A percentile compares a stretch with the other conserved stretches of the same genome.
phyloP scores from a whole-genome alignment of 1,139 yeast species.

The Pichia sp. region DNA sequence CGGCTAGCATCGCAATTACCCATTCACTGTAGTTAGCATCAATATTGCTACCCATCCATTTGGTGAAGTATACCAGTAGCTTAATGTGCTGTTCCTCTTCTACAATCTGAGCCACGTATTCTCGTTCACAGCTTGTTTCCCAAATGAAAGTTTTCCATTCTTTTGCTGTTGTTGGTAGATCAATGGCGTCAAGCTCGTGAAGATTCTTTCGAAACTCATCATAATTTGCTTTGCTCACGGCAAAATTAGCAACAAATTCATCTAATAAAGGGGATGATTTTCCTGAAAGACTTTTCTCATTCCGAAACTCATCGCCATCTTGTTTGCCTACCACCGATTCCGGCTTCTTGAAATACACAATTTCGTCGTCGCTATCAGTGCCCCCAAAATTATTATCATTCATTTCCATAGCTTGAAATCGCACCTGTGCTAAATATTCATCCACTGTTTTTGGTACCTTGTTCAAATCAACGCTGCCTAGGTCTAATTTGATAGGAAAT shows the following conservation, averaged over 20 bases:
- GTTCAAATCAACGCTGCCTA: slow-evolving; percentile 10
- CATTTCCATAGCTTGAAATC: slow-evolving; percentile 17
- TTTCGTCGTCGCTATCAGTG: slow-evolving; percentile 5
- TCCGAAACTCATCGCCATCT: not conserved
- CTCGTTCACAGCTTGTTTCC: slow-evolving; percentile 21
- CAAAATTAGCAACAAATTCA: too few relatives aligned
- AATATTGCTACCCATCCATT: slow-evolving; percentile 23
- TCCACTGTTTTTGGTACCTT: slow-evolving; percentile 18
- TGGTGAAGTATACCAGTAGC: slow-evolving; percentile 23
- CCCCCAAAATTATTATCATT: not conserved
- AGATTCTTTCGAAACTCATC: slow-evolving; percentile 13
- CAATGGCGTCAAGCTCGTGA: slow-evolving; percentile 21
- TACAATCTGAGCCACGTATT: slow-evolving; percentile 19
- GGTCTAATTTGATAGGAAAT: slow-evolving; percentile 27
- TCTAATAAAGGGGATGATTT: too few relatives aligned
- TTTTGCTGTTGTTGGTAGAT: slow-evolving; percentile 22
- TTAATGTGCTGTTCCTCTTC: slow-evolving; percentile 21
- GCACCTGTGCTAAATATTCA: slow-evolving; percentile 24
- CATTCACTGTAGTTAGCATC: slow-evolving; percentile 25
- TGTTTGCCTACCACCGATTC: not conserved
- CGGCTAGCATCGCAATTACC: slow-evolving; percentile 31
- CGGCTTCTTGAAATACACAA: slow-evolving; percentile 1
- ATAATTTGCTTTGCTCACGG: slow-evolving; percentile 6
- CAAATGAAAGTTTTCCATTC: slow-evolving; percentile 25
- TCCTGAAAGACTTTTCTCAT: too few relatives aligned